Conservation (phyloP, 768 basidiomycete genomes). For the Pulveroboletus sp. region DNA sequence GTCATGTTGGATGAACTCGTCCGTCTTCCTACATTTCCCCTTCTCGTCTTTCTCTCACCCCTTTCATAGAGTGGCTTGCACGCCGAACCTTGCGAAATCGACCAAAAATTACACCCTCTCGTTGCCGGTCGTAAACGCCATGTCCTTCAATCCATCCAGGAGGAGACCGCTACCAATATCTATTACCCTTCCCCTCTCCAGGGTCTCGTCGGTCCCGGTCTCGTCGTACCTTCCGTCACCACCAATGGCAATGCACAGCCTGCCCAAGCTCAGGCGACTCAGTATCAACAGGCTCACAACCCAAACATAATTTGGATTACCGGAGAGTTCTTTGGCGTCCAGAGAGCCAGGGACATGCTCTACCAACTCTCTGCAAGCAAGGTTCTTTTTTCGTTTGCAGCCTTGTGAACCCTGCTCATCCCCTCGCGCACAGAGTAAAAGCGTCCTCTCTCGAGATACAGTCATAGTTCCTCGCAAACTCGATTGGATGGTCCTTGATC, state of each 20-base stretch:
- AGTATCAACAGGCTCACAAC: conserved; percentile 44
- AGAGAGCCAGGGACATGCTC: conserved; percentile 92
- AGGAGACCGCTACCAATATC: conserved; percentile 96
- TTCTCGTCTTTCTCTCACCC: neutral
- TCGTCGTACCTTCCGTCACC: conserved; percentile 38
- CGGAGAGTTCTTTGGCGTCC: conserved; percentile 95
- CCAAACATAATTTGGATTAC: conserved; percentile 91
- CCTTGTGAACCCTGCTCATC: neutral
- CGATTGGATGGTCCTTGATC: conserved; percentile 98
- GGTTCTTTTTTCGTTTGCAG: conserved; percentile 37
- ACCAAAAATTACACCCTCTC: conserved; percentile 90
- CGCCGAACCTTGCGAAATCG: conserved; percentile 88
- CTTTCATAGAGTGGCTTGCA: conserved; percentile 76
- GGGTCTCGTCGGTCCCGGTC: conserved; percentile 73
- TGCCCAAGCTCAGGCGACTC: conserved; percentile 17
- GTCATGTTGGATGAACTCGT: conserved; percentile 96
- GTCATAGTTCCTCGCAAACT: conserved; percentile 94
- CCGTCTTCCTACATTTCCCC: conserved; percentile 30
- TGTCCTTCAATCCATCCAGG: conserved; percentile 86
- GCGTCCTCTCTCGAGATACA: conserved; percentile 87
- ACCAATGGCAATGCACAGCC: conserved; percentile 33
- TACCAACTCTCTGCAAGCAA: conserved; percentile 83
- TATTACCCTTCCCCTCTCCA: conserved; percentile 90
- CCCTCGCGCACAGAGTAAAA: conserved; percentile 60
- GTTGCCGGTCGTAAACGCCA: conserved; percentile 86